phyloP scores from a whole-genome alignment of 2,329 filamentous ascomycete genomes.

The Botryosphaeria dothidea region DNA sequence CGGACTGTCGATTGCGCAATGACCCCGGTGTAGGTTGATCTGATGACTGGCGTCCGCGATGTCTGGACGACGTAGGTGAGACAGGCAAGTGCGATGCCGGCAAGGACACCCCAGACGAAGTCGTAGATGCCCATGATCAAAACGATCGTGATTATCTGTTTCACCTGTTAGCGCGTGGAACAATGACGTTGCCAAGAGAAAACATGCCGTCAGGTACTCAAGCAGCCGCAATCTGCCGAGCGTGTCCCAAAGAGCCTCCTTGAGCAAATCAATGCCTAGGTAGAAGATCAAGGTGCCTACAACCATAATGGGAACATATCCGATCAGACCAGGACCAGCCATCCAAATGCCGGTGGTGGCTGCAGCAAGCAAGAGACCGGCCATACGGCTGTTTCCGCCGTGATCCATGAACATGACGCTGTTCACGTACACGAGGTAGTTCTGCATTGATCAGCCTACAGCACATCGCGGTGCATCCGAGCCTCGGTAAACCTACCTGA shows the following conservation, averaged over 20 bases:
- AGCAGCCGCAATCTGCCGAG: slow-evolving; percentile 82
- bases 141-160: slow-evolving; percentile 79
- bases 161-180: slow-evolving; percentile 3
- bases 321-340: slow-evolving; percentile 83
- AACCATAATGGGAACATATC: slow-evolving; percentile 95
- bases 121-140: slow-evolving; percentile 96
- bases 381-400: slow-evolving; percentile 82
- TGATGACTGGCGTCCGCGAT: slow-evolving; percentile 83
- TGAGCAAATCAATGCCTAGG: slow-evolving; percentile 85
- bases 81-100: slow-evolving; percentile 90
- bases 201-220: slow-evolving; percentile 77
- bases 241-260: slow-evolving; percentile 86
- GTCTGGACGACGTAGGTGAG: slow-evolving; percentile 89
- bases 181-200: not conserved
- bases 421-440: slow-evolving; percentile 97
- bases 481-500: slow-evolving; percentile 46
- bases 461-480: not conserved
- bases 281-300: slow-evolving; percentile 94
- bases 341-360: slow-evolving; percentile 81
- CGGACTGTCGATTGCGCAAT: slow-evolving; percentile 90
- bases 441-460: slow-evolving; percentile 53
- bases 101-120: slow-evolving; percentile 90
- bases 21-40: slow-evolving; percentile 86
- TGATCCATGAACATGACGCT: slow-evolving; percentile 95
- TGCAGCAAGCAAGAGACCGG: slow-evolving; percentile 79